Percentiles rank a stretch among this genome's conserved stretches.
Evolutionary conservation across 768 basidiomycete genomes (phyloP).

Genomic region (Myochromella boudieri): DNA sequence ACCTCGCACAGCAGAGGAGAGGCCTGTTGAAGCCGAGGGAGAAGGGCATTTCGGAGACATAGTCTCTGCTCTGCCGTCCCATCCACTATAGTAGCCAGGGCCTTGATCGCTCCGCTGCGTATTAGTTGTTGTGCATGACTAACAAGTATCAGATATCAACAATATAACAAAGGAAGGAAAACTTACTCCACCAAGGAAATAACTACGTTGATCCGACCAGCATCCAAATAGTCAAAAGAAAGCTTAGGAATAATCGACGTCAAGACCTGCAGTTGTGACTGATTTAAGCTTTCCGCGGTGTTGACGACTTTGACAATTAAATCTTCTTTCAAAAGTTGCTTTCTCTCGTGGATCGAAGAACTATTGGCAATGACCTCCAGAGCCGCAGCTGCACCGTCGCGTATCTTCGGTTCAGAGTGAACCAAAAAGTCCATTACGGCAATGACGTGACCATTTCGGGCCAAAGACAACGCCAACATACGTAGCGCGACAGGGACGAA

Average conservation of each 20-base stretch:
- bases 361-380: constrained; percentile 17
- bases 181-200: constrained; percentile 17
- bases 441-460: constrained; percentile 12
- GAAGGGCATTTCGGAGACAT: constrained; percentile 10
- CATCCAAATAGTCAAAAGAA: constrained; percentile 16
- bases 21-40: constrained; percentile 12
- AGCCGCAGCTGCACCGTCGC: constrained; percentile 15
- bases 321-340: constrained; percentile 12
- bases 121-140: constrained; percentile 18
- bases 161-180: not conserved
- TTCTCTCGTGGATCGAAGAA: constrained; percentile 10
- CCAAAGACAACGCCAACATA: constrained; percentile 13
- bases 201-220: constrained; percentile 11
- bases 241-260: constrained; percentile 14
- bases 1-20: constrained; percentile 11
- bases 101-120: constrained; percentile 13
- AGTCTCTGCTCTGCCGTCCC: constrained; percentile 13
- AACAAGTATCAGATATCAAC: not conserved
- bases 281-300: constrained; percentile 1
- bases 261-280: constrained; percentile 6
- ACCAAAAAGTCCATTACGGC: constrained; percentile 11
- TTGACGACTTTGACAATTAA: constrained; percentile 13
- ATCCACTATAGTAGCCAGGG: constrained; percentile 8
- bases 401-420: constrained; percentile 13
- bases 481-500: constrained; percentile 15